A percentile compares a stretch with the other conserved stretches of the same genome.
These are phyloP conservation scores for Lentinula novae-zelandiae DNA, from an alignment of 1,284 basidiomycete genomes.

Conservation along the genomic window DNA sequence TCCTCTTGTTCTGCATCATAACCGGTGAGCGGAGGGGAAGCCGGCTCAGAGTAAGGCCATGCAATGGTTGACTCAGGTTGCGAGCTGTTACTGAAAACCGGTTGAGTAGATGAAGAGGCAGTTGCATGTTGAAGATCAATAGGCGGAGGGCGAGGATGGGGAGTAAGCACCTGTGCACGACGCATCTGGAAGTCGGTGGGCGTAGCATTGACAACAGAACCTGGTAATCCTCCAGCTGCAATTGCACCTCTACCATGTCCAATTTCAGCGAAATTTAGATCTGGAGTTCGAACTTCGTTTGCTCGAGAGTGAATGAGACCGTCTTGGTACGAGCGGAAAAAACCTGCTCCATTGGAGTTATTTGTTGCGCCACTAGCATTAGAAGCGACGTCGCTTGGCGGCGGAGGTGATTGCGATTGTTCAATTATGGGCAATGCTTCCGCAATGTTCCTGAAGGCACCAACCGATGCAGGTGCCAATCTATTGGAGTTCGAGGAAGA, in stretches of 20 bases:
- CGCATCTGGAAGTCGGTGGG: slow-evolving; percentile 13
- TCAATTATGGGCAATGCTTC: slow-evolving; percentile 61
- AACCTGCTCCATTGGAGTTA: slow-evolving; percentile 52
- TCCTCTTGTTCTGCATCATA: slow-evolving; percentile 7
- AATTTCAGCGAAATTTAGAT: slow-evolving; percentile 71
- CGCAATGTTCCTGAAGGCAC: slow-evolving; percentile 32
- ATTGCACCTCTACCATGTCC: slow-evolving; percentile 65
- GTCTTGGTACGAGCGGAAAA: slow-evolving; percentile 60
- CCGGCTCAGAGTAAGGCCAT: slow-evolving; percentile 33
- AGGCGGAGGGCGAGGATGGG: slow-evolving; percentile 19
- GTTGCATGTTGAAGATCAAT: slow-evolving; percentile 15
- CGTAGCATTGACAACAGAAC: slow-evolving; percentile 6
- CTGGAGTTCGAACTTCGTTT: slow-evolving; percentile 64
- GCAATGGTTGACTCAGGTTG: slow-evolving; percentile 5
- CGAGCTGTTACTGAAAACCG: background rate
- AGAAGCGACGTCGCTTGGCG: slow-evolving; percentile 54
- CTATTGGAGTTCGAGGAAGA: slow-evolving; percentile 25
- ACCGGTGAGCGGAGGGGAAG: slow-evolving; percentile 17
- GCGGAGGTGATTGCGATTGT: slow-evolving; percentile 51
- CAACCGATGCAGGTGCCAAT: slow-evolving; percentile 12
- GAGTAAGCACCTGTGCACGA: slow-evolving; percentile 17
- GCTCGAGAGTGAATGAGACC: slow-evolving; percentile 35
- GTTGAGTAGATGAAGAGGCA: background rate
- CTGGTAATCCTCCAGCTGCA: slow-evolving; percentile 2
- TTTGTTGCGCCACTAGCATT: slow-evolving; percentile 38